Evolutionary conservation across 2,329 filamentous ascomycete species (phyloP), one percentile per base, ranked within the genome.

Genomic region (Fusarium solani-melongenae): DNA sequence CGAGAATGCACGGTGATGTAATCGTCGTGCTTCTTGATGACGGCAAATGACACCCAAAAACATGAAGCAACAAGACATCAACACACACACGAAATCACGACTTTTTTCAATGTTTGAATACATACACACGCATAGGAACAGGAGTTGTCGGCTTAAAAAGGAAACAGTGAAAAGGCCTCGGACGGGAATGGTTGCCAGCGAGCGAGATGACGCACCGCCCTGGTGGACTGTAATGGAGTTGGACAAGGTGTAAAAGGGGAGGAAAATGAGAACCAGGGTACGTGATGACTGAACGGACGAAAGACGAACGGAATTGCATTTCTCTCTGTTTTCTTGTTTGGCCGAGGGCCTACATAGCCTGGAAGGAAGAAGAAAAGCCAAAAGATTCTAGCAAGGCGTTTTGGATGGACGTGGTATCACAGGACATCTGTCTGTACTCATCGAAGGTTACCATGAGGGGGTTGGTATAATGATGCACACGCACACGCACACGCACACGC

Each of bases 1-100:
- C 82, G 86, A 71, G 86, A 88, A 75, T 88, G 86, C 75, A 78
- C 74, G 11, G 79, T 88, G 60, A 88, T 88, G 86, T 88, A 77
- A 77, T 39, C 31, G 36, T 14, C 38, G 31, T 41, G 24, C 51
- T 53, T 31, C 62, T 34, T 55, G 11, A 55, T 20, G 27, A 33
- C 17, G 58, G 29, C 41, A 64, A 49, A 53, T 4, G 29, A 62
- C 38, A 53, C 24, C 33, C 24, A n/a, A 20, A 39, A 61, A 49
- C 27, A 51, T 22, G 14, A 38, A 51, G 57, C 24, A 57, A 63
- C 44, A 58, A 38, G 24, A 51, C 46, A 49, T 49, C 41, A 57
- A 31, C 61, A 38, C 17, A 44, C 41, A 44, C 41, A 34, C 55
- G 58, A 22, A 27, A 57, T 53, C 39, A 55, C 49, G 49, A 53